Evolutionary conservation across 139 green algal genomes (phyloP).

Genomic region (Dunaliella primolecta): DNA sequence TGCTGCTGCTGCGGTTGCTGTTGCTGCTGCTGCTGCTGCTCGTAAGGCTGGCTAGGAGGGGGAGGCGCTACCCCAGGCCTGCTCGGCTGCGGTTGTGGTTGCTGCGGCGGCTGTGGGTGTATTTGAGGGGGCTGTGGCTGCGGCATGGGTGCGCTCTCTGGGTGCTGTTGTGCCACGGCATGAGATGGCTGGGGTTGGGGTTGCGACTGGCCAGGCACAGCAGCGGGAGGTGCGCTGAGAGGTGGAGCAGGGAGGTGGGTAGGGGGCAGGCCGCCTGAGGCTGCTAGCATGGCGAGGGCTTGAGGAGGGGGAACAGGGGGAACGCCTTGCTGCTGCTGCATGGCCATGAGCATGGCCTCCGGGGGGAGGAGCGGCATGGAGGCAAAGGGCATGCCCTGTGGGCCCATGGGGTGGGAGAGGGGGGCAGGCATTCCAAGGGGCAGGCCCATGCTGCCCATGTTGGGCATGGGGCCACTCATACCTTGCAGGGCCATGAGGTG

Average conservation of each 20-base stretch:
- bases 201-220: not conserved
- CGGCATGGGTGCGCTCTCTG: not conserved
- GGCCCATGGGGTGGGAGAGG: not conserved
- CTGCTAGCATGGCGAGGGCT: not conserved
- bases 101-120: not conserved
- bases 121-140: not conserved
- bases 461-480: not conserved
- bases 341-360: conserved; percentile 6
- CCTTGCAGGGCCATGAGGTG: not conserved
- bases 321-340: not conserved
- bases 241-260: not conserved
- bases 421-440: not conserved
- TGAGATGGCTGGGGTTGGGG: not conserved
- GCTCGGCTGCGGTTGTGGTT: no score
- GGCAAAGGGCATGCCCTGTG: not conserved
- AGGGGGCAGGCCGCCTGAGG: not conserved
- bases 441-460: not conserved
- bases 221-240: not conserved
- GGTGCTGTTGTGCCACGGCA: not conserved
- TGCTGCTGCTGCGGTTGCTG: no score
- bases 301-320: not conserved
- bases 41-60: no score
- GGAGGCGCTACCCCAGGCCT: no score
- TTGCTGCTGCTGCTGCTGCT: no score
- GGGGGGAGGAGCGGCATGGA: not conserved